Evolutionary conservation across 148 eudicot genomes (phyloP), one percentile per base, ranked within the genome.

Genomic region (Diospyros kaki): DNA sequence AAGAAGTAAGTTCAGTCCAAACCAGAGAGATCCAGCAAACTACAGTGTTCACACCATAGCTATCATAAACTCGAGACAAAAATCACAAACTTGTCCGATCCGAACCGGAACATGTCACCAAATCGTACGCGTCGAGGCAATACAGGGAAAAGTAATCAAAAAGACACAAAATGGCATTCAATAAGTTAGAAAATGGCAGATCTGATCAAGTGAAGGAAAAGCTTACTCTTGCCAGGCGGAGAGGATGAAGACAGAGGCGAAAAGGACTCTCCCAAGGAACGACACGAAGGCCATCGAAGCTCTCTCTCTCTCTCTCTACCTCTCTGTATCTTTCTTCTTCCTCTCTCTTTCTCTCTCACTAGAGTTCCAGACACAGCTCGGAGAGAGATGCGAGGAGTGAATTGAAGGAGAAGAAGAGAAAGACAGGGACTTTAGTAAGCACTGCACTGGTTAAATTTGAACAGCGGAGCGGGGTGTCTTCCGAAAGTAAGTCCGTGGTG

Each of bases 171-270:
- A 76, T 67, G 15, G 59, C 63, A 6, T 15, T 11, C 39, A 46
- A 69, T 3, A 50, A n/a, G 5, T 38, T 52, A 4, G 12, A 69
- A 66, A 12, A 56, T 3, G 63, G 64, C 78, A 86, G 88, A 90
- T 83, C 87, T 77, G 72, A 41, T 28, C 15, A 69, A 12, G 13
- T 42, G 9, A 59, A 55, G 9, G 64, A 38, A 28, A 8, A 66
- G 42, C 28, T 28, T 28, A 28, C 28, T 28, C 28, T 28, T 28
- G 28, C 28, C 28, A 28, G 28, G 28, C 28, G 28, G 28, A 28
- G 28, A 28, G 28, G 28, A 28, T 28, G 28, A 28, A 28, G 28
- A 28, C 28, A 28, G 28, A 28, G 28, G 28, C 28, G 28, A 28
- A 28, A 28, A 28, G 28, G 28, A 28, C 28, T 28, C 28, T 28